Evolutionary conservation across 2,329 filamentous ascomycete species (phyloP).

Genomic region (Exophiala mesophila): DNA sequence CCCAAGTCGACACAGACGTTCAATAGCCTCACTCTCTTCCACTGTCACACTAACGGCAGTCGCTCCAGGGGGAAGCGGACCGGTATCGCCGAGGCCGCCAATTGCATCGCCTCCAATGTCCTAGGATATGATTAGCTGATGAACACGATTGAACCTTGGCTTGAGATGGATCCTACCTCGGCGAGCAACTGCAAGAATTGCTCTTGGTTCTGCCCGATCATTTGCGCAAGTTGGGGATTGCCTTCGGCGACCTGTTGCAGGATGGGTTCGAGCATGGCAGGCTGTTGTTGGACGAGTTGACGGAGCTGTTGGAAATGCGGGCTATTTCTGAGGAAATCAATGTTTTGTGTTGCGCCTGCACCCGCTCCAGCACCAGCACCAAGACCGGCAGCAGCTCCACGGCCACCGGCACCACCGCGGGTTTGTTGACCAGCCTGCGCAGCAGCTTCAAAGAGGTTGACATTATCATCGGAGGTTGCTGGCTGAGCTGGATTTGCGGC

Average conservation of each 20-base stretch:
- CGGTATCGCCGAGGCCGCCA: constrained; percentile 28
- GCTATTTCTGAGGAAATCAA: constrained; percentile 92
- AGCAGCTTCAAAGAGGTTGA: constrained; percentile 91
- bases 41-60: constrained; percentile 89
- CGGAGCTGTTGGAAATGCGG: constrained; percentile 96
- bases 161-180: constrained; percentile 43
- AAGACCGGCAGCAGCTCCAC: constrained; percentile 27
- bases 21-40: constrained; percentile 94
- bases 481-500: constrained; percentile 34
- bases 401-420: constrained; percentile 25
- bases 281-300: constrained; percentile 94
- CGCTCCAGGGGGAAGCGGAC: constrained; percentile 77
- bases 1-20: constrained; percentile 88
- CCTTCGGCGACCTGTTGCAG: constrained; percentile 91
- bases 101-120: constrained; percentile 71
- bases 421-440: constrained; percentile 62
- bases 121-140: constrained; percentile 19
- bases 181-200: constrained; percentile 87
- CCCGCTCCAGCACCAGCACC: constrained; percentile 42
- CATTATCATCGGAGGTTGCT: constrained; percentile 52
- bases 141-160: too few relatives aligned
- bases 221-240: constrained; percentile 87
- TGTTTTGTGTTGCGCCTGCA: constrained; percentile 52
- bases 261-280: constrained; percentile 97
- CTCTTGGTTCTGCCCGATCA: constrained; percentile 87